Conservation (phyloP, 169 alveolate genomes). For the Babesia ovata region DNA sequence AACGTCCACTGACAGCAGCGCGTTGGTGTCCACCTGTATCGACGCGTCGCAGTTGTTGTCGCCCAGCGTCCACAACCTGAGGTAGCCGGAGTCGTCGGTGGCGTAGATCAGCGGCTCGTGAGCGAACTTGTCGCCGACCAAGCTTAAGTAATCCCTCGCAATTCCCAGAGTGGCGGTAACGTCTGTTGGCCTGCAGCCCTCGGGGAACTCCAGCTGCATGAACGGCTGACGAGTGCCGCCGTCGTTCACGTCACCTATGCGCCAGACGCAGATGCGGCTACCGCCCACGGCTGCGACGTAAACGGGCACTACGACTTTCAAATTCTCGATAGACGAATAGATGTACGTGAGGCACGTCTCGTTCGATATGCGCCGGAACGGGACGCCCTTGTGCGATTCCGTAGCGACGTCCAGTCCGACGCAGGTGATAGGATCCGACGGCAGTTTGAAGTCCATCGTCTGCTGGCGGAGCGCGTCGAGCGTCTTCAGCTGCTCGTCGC, state of each 20-base stretch:
- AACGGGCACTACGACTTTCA: conserved; percentile 49
- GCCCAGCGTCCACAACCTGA: conserved; percentile 57
- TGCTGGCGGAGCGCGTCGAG: conserved; percentile 22
- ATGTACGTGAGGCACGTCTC: conserved; percentile 44
- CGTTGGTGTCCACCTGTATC: conserved; percentile 39
- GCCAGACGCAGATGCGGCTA: conserved; percentile 45
- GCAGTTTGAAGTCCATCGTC: conserved; percentile 10
- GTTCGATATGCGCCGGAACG: conserved; percentile 18
- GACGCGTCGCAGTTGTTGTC: conserved; percentile 18
- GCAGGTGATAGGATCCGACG: conserved; percentile 16
- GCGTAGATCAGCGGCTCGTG: conserved; percentile 49
- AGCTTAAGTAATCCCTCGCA: conserved; percentile 18
- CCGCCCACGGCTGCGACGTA: conserved; percentile 54
- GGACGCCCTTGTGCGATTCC: conserved; percentile 27
- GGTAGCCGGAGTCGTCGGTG: conserved; percentile 51
- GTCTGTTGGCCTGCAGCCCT: conserved; percentile 58
- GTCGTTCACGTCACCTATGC: conserved; percentile 29
- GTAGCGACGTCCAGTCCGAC: conserved; percentile 44
- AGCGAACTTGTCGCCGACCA: conserved; percentile 24
- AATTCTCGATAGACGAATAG: conserved; percentile 39
- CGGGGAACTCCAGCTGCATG: conserved; percentile 42
- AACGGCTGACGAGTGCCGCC: conserved; percentile 36
- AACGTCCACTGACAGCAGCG: conserved; percentile 59
- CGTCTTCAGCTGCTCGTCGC: conserved; percentile 27
- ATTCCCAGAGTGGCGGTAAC: conserved; percentile 53